Conservation (phyloP, 768 basidiomycete genomes). For the Multifurca ochricompacta region DNA sequence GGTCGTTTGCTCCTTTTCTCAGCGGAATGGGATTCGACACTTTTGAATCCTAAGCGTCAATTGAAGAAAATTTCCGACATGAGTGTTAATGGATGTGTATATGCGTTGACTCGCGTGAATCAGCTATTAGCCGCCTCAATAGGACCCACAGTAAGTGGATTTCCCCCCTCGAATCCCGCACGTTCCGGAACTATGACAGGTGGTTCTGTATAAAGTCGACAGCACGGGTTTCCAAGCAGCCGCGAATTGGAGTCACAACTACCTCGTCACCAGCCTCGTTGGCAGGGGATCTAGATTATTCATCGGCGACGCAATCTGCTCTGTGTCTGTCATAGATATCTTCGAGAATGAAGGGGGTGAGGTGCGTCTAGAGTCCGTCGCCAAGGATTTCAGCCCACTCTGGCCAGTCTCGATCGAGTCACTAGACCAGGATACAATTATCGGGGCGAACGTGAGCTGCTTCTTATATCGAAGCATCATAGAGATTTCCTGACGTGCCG, state of each 20-base stretch:
- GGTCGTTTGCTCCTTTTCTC: conserved; percentile 60
- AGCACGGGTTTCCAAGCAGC: conserved; percentile 36
- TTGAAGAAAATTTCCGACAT: conserved; percentile 34
- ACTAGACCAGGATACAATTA: conserved; percentile 43
- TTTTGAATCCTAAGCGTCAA: conserved; percentile 21
- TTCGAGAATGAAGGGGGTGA: conserved; percentile 32
- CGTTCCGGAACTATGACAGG: conserved; percentile 13
- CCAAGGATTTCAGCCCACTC: conserved; percentile 67
- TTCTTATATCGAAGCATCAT: conserved; percentile 9
- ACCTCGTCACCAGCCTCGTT: conserved; percentile 62
- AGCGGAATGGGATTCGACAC: conserved; percentile 25
- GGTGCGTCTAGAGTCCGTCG: conserved; percentile 35
- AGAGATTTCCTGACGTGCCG: not conserved
- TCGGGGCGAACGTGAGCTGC: conserved; percentile 66
- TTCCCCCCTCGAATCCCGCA: not conserved
- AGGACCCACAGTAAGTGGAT: conserved; percentile 58
- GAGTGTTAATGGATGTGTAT: conserved; percentile 59
- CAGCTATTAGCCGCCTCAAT: conserved; percentile 58
- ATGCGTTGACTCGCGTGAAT: conserved; percentile 43
- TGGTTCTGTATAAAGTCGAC: conserved; percentile 35
- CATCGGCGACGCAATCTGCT: conserved; percentile 76
- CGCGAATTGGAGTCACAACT: conserved; percentile 74
- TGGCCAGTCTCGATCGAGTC: conserved; percentile 66
- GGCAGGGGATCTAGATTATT: conserved; percentile 47
- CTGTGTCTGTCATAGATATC: conserved; percentile 62